phyloP scores from a whole-genome alignment of 2,329 filamentous ascomycete genomes.

The Coniochaeta sp. region DNA sequence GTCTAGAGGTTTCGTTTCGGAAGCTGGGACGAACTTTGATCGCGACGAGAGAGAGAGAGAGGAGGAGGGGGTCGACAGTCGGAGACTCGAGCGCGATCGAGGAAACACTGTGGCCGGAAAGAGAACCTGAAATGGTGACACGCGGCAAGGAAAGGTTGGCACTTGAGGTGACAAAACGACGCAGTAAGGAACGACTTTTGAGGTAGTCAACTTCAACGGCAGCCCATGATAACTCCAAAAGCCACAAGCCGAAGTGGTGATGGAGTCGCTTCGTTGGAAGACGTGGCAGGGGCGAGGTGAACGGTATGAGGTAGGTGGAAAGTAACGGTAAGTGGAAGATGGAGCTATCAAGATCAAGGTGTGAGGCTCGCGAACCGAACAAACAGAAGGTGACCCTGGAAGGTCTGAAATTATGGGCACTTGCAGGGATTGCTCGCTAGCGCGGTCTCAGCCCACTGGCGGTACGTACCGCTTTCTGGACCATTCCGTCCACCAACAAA shows the following conservation, averaged over 20 bases:
- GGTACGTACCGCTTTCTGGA: neutral
- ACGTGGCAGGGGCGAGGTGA: neutral
- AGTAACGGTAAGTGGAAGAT: neutral
- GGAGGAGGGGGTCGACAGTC: neutral
- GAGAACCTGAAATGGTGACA: slow-evolving; percentile 4
- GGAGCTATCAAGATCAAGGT: neutral
- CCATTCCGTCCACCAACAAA: neutral
- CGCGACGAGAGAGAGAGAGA: too few relatives aligned
- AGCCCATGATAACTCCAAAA: slow-evolving; percentile 14
- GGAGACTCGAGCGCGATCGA: neutral
- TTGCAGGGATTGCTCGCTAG: neutral
- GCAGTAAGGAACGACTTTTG: slow-evolving; percentile 16
- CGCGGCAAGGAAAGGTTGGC: neutral
- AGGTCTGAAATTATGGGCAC: slow-evolving; percentile 2
- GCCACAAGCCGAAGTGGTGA: slow-evolving; percentile 10
- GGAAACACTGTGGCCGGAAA: neutral
- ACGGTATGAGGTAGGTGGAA: neutral
- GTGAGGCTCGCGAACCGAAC: neutral
- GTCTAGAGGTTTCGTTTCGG: neutral
- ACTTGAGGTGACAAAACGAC: neutral
- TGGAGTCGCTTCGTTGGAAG: neutral
- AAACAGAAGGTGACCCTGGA: slow-evolving; percentile 2
- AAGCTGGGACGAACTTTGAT: neutral
- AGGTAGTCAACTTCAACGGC: slow-evolving; percentile 19
- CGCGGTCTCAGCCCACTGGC: neutral